Evolutionary conservation across 1,284 basidiomycete genomes (phyloP), one percentile per base, ranked within the genome.

Genomic region (Athelia sp.): DNA sequence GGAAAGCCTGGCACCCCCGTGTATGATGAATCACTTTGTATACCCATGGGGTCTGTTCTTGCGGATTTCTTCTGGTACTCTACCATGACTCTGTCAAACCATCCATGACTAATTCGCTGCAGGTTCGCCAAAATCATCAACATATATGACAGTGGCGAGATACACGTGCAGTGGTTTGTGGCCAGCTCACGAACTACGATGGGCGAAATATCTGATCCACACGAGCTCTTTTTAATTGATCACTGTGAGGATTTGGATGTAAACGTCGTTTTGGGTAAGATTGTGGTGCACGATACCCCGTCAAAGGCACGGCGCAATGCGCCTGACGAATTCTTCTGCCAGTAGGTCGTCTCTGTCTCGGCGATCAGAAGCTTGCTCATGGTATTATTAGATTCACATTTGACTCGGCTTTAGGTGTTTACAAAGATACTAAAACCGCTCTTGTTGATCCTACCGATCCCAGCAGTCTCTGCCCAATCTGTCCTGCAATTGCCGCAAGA

Each of bases 121-220:
- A 89, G 87, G 84, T 86, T 89, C 62, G 85, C 71, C 0, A 71
- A 70, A 54, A 80, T 90, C 22, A 58, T 82, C 0, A 6, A 40
- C n/a, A 40, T 40, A n/a, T 75, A 70, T 47, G 74, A 87, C 46
- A 62, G 75, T 19, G 60, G 63, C 21, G 68, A 74, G 29, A 72
- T 75, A 0, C 87, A 90, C 62, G 62, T 86, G 3, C 83, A 81
- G 36, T 90, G 85, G 84, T 77, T 84, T 26, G 74, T 84, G 45
- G 86, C 88, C 56, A 75, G 78, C 0, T 76, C 77, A 0, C 73
- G 78, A 51, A 82, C 80, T 0, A 62, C 78, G 23, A 59, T 87
- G 22, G 66, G 73, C 26, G 80, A 86, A 50, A 62, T 87, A 9
- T 76, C 74, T 0, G 67, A 84, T 52, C 67, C 76, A 0, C 81